Evolutionary conservation across 169 alveolate genomes (phyloP).

Genomic region (Plasmodium sp.): DNA sequence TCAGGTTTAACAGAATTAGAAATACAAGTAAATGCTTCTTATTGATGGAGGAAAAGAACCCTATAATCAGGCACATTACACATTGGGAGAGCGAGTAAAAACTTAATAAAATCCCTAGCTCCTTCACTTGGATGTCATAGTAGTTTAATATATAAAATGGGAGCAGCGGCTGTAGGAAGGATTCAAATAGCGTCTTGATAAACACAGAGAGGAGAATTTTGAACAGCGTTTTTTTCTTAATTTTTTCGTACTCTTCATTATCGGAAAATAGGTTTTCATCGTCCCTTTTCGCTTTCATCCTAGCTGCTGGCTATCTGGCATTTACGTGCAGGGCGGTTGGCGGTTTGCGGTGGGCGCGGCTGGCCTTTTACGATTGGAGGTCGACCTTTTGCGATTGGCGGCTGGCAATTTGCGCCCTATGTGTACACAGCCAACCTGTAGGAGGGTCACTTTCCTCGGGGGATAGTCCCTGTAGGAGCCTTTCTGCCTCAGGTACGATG

Average conservation of each 20-base stretch:
- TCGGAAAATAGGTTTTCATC: constrained; percentile 20
- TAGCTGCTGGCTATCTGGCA: background rate
- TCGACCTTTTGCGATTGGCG: background rate
- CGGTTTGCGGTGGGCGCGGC: background rate
- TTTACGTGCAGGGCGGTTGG: background rate
- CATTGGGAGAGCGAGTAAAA: constrained; percentile 75
- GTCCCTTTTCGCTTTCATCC: constrained; percentile 50
- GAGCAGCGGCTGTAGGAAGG: constrained; percentile 63
- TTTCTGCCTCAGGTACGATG: background rate
- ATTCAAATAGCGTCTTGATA: constrained; percentile 71
- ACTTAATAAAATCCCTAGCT: constrained; percentile 57
- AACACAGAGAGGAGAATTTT: constrained; percentile 71
- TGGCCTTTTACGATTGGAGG: no score
- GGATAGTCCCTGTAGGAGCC: background rate
- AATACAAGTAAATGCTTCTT: constrained; percentile 52
- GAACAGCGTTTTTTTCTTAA: constrained; percentile 68
- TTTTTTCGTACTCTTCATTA: constrained; percentile 67
- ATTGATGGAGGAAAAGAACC: constrained; percentile 57
- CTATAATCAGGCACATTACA: constrained; percentile 68
- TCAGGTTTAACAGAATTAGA: constrained; percentile 40
- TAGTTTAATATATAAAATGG: constrained; percentile 70
- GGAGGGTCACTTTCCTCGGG: background rate
- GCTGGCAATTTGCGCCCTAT: background rate
- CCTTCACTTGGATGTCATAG: constrained; percentile 70
- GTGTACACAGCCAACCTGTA: background rate